Evolutionary conservation across 108 stramenopile species (phyloP).

Genomic region (Chaetoceros muelleri): DNA sequence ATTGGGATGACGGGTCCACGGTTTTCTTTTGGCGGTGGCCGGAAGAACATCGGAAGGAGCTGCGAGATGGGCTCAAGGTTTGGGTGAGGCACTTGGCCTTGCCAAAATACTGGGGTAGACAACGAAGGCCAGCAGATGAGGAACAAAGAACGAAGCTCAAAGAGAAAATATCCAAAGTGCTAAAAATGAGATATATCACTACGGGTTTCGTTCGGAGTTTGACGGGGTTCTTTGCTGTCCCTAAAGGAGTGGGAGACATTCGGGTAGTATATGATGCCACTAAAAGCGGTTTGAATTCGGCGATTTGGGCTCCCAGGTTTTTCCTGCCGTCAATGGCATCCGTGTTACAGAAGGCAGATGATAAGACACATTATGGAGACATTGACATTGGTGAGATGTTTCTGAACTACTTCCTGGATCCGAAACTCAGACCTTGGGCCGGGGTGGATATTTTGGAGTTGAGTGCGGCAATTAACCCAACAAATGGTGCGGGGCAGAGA

Average conservation of each 20-base stretch:
- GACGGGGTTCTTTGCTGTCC: conserved; percentile 14
- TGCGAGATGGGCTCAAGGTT: conserved; percentile 9
- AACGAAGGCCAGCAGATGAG: background rate
- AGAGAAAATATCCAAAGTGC: conserved; percentile 2
- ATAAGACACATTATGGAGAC: conserved; percentile 9
- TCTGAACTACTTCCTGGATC: conserved; percentile 27
- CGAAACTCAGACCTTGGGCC: conserved; percentile 5
- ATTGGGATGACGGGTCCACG: conserved; percentile 21
- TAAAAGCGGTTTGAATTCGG: conserved; percentile 18
- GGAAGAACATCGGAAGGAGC: conserved; percentile 1
- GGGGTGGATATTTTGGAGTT: conserved; percentile 9
- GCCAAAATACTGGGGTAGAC: background rate
- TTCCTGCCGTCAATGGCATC: conserved; percentile 20
- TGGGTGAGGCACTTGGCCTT: background rate
- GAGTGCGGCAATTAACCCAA: background rate
- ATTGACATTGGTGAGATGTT: conserved; percentile 31
- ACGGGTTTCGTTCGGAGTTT: background rate
- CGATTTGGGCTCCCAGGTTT: conserved; percentile 23
- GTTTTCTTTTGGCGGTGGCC: conserved; percentile 30
- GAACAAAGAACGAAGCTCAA: background rate
- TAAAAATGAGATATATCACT: conserved; percentile 1
- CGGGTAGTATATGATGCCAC: conserved; percentile 37
- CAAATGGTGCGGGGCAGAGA: no score
- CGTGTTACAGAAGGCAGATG: conserved; percentile 6
- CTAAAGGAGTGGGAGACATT: conserved; percentile 22